Evolutionary conservation across 768 basidiomycete species (phyloP).

Genomic region (Hericium erinaceus): DNA sequence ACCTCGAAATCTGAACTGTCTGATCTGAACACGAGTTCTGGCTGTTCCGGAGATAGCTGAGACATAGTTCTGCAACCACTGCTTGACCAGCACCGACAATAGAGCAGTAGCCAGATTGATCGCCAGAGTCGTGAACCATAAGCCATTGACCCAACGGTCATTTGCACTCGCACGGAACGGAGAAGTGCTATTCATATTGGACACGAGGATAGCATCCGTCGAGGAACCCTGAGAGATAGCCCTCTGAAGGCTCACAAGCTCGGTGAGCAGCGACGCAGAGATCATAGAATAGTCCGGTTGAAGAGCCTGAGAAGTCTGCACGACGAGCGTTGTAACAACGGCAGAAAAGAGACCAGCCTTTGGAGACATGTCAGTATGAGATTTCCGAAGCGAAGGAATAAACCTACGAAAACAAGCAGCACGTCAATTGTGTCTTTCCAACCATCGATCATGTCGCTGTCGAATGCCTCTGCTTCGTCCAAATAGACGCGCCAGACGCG

Average conservation of each 20-base stretch:
- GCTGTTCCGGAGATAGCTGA: not conserved
- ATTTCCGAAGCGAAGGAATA: not conserved
- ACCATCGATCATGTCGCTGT: not conserved
- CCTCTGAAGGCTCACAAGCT: not conserved
- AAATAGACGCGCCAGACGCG: not conserved
- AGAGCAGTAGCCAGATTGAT: not conserved
- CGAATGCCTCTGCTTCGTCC: not conserved
- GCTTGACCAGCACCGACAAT: not conserved
- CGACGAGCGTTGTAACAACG: slow-evolving; percentile 4
- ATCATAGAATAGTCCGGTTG: not conserved
- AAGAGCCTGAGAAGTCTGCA: not conserved
- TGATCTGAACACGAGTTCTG: not conserved
- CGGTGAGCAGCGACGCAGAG: not conserved
- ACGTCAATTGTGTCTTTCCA: not conserved
- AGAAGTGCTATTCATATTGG: not conserved
- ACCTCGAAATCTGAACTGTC: not conserved
- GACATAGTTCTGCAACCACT: not conserved
- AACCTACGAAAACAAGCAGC: not conserved
- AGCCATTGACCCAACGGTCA: not conserved
- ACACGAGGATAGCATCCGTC: not conserved
- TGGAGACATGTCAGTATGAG: not conserved
- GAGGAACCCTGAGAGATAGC: not conserved
- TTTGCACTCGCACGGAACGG: not conserved
- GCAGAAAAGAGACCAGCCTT: slow-evolving; percentile 9
- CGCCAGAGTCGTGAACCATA: not conserved